Evolutionary conservation across 2,329 filamentous ascomycete species (phyloP), one percentile per base, ranked within the genome.

Genomic region (Xylaria sp.): DNA sequence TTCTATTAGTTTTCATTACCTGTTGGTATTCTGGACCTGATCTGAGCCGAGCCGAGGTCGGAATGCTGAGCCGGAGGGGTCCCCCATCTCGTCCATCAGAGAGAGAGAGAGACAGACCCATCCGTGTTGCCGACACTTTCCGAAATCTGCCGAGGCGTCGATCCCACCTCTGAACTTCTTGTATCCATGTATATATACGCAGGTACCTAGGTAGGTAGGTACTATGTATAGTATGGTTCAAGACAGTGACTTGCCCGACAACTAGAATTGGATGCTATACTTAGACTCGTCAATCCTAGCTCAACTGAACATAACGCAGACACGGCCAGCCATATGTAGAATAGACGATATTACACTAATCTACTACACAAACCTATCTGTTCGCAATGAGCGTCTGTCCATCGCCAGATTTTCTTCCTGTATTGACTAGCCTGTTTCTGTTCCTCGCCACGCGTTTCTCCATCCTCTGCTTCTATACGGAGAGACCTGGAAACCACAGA

Each of bases 11-110:
- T 33, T 2, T 53, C 49, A 13, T 53, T 1, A 22, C 22, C 31
- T 20, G 22, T 13, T 39, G 33, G 27, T 25, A 29, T 60, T 33
- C 29, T 50, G 25, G 22, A 20, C 29, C 54, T 31, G 25, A 31
- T 33, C 7, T 55, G 53, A 49, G 27, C 67, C 58, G 65, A 63
- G 62, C 67, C 67, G 67, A 69, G 64, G 64, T 69, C 65, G 67
- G 67, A n/a, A 62, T 62, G 57, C 38, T 50, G 15, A 44, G 36
- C 31, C 47, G 50, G 29, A 17, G 29, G 36, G 45, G 33, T 54
- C 6, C 53, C 44, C 20, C 31, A 47, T 27, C 50, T 51, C 13
- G 22, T 15, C 7, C 22, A 55, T 22, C 20, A 25, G 3, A 22
- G n/a, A 25, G 42, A n/a, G n/a, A n/a, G n/a, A n/a, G n/a, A n/a